phyloP scores from a whole-genome alignment of 2,329 filamentous ascomycete genomes.

The Colletotrichum endophyticum region DNA sequence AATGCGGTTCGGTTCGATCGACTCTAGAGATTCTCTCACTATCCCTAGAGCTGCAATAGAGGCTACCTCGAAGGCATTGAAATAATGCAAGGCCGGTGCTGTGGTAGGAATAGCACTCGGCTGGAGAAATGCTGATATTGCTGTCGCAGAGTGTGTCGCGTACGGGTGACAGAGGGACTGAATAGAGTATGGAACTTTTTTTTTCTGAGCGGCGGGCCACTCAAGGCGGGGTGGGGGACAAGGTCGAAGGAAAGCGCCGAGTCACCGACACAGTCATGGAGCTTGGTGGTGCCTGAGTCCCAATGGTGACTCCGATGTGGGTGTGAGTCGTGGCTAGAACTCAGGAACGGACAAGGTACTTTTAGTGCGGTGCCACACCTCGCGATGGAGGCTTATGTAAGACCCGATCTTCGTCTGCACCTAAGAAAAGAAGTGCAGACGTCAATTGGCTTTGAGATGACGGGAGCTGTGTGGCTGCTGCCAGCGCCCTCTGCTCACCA shows the following conservation, averaged over 20 bases:
- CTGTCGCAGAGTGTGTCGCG: not conserved
- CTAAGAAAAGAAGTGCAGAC: not conserved
- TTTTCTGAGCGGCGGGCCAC: slow-evolving; percentile 17
- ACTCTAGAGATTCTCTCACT: slow-evolving; percentile 79
- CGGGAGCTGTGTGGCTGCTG: not conserved
- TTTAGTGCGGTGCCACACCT: not conserved
- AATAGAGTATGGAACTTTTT: slow-evolving; percentile 15
- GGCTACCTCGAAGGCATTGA: slow-evolving; percentile 74
- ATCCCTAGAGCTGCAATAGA: slow-evolving; percentile 76
- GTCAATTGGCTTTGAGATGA: not conserved
- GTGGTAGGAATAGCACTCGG: not conserved
- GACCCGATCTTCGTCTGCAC: not conserved
- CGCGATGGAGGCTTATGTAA: not conserved
- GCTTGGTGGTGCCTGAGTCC: not conserved
- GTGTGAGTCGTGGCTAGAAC: slow-evolving; percentile 6
- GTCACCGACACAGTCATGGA: slow-evolving; percentile 17
- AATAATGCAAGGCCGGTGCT: slow-evolving; percentile 17
- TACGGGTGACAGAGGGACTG: not conserved
- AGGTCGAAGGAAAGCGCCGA: slow-evolving; percentile 12
- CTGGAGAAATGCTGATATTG: not conserved
- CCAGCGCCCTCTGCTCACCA: not conserved
- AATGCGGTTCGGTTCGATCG: slow-evolving; percentile 48
- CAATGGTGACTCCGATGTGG: not conserved
- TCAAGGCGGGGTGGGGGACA: slow-evolving; percentile 20
- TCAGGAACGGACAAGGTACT: not conserved